Evolutionary conservation across 2,329 filamentous ascomycete species (phyloP), one percentile per base, ranked within the genome.

Genomic region (Hypoxylon sp.): DNA sequence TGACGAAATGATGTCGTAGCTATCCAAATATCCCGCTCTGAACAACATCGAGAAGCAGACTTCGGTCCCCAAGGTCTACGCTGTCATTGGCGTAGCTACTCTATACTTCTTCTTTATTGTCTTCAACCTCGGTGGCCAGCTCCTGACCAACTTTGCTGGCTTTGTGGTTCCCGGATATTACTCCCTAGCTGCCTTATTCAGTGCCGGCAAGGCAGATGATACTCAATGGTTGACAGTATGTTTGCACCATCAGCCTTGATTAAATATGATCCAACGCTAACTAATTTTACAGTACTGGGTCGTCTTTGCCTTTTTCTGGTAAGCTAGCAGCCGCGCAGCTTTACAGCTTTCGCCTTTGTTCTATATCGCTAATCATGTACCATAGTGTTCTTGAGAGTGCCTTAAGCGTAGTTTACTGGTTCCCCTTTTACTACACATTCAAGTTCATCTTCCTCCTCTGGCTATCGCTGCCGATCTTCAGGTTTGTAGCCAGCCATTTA

Each of bases 351-450:
- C 58, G 17, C 24, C 55, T 51, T 46, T 13, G 50, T 44, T 42
- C 50, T 54, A 22, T 26, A 37, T 65, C 35, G 51, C 73, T 73
- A 61, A 72, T 24, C 42, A 26, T 24, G 37, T 47, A 22, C 61
- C 53, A 13, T 73, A 90, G 87, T 70, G 92, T 96, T 54, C 79
- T 94, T 75, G 93, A 97, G 87, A 94, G 92, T 81, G 87, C 92
- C 69, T 84, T 97, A 78, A 94, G 88, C 83, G 92, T 94, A 71
- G 92, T 95, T 71, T 96, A 96, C 88, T 97, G 93, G 93, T 94
- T 97, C 86, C 92, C 96, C 80, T 99, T 99, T 87, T 99, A 99
- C 92, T 99, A 93, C 85, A 95, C 94, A 80, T 98, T 99, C 92
- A 99, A 99, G 89, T 98, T 99, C 80, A 86, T 97, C 80, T 92